Evolutionary conservation across 768 basidiomycete species (phyloP).

Genomic region (Rhizopogon vesiculosus): DNA sequence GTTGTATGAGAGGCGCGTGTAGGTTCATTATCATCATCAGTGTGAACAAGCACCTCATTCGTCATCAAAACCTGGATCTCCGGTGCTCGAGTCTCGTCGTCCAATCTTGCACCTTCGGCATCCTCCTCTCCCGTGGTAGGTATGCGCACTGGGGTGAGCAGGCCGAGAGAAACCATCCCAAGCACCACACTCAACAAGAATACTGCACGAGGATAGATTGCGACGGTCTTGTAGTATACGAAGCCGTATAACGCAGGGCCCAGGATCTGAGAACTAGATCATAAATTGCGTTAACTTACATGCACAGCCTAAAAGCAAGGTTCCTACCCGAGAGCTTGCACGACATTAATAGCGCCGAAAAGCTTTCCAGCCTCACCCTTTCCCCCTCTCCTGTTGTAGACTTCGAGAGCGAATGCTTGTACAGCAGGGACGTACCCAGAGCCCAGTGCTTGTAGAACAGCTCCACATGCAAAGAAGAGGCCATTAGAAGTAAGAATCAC

Average conservation of each 20-base stretch:
- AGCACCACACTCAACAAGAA: conserved; percentile 52
- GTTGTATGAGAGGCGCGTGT: not conserved
- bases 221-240: conserved; percentile 70
- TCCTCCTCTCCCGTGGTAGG: conserved; percentile 10
- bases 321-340: conserved; percentile 60
- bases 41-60: conserved; percentile 2
- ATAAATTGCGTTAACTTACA: not conserved
- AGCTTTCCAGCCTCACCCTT: conserved; percentile 61
- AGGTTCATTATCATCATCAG: conserved; percentile 2
- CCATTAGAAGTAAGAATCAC: conserved; percentile 46
- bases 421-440: conserved; percentile 60
- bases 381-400: conserved; percentile 52
- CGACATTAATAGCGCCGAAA: conserved; percentile 76
- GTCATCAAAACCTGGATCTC: not conserved
- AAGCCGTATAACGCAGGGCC: conserved; percentile 72
- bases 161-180: conserved; percentile 36
- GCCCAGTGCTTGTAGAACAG: conserved; percentile 51
- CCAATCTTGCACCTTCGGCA: not conserved
- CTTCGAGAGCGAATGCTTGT: conserved; percentile 67
- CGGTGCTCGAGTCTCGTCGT: not conserved
- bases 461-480: conserved; percentile 45
- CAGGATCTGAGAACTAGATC: conserved; percentile 55
- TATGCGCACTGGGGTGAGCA: conserved; percentile 46
- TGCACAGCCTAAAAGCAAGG: not conserved
- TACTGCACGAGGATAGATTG: conserved; percentile 61